Percentiles rank a stretch among this genome's conserved stretches.
These are phyloP conservation scores for Yamadazyma paraphyllophila DNA, from an alignment of 805 yeast genomes.

Conservation along the genomic window DNA sequence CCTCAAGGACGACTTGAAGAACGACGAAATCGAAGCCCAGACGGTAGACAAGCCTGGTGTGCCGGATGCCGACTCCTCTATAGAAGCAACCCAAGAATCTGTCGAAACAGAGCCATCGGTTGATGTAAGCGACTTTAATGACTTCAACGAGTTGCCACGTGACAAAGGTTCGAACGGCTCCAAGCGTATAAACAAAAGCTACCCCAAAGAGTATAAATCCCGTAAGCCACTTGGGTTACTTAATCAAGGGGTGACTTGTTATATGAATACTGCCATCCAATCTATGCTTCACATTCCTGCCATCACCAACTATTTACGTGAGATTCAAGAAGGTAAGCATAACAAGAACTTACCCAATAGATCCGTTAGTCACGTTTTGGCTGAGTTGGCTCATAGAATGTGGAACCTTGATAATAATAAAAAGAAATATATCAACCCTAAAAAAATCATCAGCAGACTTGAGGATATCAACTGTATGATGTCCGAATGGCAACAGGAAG, in stretches of 20 bases:
- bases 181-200: slow-evolving; percentile 62
- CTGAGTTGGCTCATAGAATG: slow-evolving; percentile 67
- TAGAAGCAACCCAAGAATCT: slow-evolving; percentile 29
- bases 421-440: slow-evolving; percentile 65
- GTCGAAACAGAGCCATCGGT: slow-evolving; percentile 11
- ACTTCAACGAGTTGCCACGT: slow-evolving; percentile 51
- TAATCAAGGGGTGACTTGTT: slow-evolving; percentile 94
- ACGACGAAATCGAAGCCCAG: slow-evolving; percentile 16
- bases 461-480: slow-evolving; percentile 92
- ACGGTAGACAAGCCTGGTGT: slow-evolving; percentile 7
- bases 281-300: slow-evolving; percentile 90
- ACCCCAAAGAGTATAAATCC: slow-evolving; percentile 52
- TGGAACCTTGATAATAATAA: slow-evolving; percentile 53
- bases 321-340: slow-evolving; percentile 56
- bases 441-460: slow-evolving; percentile 63
- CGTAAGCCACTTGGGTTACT: slow-evolving; percentile 71
- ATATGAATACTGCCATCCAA: slow-evolving; percentile 94
- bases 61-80: slow-evolving; percentile 11
- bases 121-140: slow-evolving; percentile 40
- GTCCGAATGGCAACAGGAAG: slow-evolving; percentile 98
- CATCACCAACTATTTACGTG: slow-evolving; percentile 74
- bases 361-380: slow-evolving; percentile 65
- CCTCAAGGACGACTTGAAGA: slow-evolving; percentile 19
- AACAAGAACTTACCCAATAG: slow-evolving; percentile 44
- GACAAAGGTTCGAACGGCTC: slow-evolving; percentile 68